Evolutionary conservation across 2,329 filamentous ascomycete species (phyloP), one percentile per base, ranked within the genome.

Genomic region (Calonectria crousiana): DNA sequence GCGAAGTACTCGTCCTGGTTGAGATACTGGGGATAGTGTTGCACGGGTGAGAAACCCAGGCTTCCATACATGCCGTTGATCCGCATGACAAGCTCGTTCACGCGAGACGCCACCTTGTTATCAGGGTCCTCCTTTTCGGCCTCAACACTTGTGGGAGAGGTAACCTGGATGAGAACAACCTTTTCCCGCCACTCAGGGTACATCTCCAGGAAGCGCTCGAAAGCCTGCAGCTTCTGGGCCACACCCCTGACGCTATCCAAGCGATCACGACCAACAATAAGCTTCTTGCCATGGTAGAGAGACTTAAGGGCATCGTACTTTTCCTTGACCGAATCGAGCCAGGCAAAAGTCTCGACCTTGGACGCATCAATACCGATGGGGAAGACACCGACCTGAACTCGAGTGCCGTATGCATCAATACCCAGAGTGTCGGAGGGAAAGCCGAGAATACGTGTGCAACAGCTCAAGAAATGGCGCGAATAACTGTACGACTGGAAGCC

Each of bases 401-500:
- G 94, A 13, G 94, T 91, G 10, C 96, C 96, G 81, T 96, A 98
- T 4, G 95, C 95, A 83, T 98, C 95, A 6, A 98, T 95, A 8
- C 96, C 95, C 5, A 93, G 92, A 1, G 92, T 92, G 73, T 96
- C 95, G 0, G 95, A 97, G 58, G 95, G 94, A 81, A 98, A 98
- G n/a, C 95, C 94, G 10, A 98, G 89, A 64, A 98, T 94, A 32
- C 96, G 92, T 1, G 95, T 97, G 85, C 96, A 98, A 86, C 96
- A 98, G 77, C 95, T 98, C 47, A 95, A 92, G 84, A 98, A 98
- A 84, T 98, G 96, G 30, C 96, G 92, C 18, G 96, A 96, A 84
- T 98, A 98, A 84, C 95, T 97, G 87, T 95, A 97, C 10, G 95
- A 97, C 85, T 98, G 96, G 87, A 98, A 98, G 1, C 95, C 96